phyloP scores from a whole-genome alignment of 2,329 filamentous ascomycete genomes.

The Periconia sp. region DNA sequence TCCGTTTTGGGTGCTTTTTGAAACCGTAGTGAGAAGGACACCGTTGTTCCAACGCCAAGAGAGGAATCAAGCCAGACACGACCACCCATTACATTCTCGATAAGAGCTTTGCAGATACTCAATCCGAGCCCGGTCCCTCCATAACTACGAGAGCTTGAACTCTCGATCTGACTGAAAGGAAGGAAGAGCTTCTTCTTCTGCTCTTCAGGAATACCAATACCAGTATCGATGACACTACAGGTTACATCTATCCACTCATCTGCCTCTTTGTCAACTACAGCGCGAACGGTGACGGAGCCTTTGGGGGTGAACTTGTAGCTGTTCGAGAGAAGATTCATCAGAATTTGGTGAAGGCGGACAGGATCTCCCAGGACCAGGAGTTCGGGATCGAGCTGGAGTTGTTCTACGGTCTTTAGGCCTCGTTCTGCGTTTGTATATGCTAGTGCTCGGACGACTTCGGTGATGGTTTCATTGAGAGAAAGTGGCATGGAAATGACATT shows the following conservation, averaged over 20 bases:
- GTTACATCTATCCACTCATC: slow-evolving; percentile 74
- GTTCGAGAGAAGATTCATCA: slow-evolving; percentile 87
- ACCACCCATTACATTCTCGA: slow-evolving; percentile 90
- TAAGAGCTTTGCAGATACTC: slow-evolving; percentile 92
- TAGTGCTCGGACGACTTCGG: slow-evolving; percentile 67
- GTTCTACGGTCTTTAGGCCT: slow-evolving; percentile 64
- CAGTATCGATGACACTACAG: slow-evolving; percentile 87
- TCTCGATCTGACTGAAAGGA: slow-evolving; percentile 91
- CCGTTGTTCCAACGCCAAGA: slow-evolving; percentile 71
- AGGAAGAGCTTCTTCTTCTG: slow-evolving; percentile 86
- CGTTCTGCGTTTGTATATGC: slow-evolving; percentile 68
- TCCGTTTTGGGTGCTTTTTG: slow-evolving; percentile 75
- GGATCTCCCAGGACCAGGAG: slow-evolving; percentile 60
- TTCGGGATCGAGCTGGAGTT: slow-evolving; percentile 60
- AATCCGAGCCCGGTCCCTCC: slow-evolving; percentile 89
- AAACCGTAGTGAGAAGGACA: slow-evolving; percentile 84
- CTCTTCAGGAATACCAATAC: slow-evolving; percentile 86
- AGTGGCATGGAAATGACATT: slow-evolving; percentile 65
- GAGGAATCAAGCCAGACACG: slow-evolving; percentile 81
- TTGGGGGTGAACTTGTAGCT: slow-evolving; percentile 92
- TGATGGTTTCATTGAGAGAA: slow-evolving; percentile 64
- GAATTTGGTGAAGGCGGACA: slow-evolving; percentile 57
- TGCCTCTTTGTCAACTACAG: slow-evolving; percentile 73
- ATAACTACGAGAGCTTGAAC: slow-evolving; percentile 87
- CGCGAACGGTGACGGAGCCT: slow-evolving; percentile 83